Percentiles rank a stretch among this genome's conserved stretches.
phyloP scores from a whole-genome alignment of 2,329 filamentous ascomycete genomes.

The Elsinoe ampelina region DNA sequence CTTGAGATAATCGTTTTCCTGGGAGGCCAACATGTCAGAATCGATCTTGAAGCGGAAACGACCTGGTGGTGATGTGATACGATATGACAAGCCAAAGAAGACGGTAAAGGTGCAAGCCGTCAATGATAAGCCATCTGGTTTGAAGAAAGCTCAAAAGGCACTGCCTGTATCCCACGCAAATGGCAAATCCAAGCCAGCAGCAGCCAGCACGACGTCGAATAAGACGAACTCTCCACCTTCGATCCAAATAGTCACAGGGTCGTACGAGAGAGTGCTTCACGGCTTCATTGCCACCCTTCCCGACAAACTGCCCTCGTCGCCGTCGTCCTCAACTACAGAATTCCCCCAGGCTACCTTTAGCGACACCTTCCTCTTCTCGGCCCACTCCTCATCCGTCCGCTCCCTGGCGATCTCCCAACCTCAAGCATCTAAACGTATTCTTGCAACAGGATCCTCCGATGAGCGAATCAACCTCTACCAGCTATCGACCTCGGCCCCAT shows the following conservation, averaged over 20 bases:
- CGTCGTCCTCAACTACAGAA: conserved; percentile 18
- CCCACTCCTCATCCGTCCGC: conserved; percentile 81
- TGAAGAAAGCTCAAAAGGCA: background rate
- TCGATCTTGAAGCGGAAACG: conserved; percentile 5
- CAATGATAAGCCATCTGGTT: background rate
- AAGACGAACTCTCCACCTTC: background rate
- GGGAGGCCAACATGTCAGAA: background rate
- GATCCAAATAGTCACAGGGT: conserved; percentile 77
- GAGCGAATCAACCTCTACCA: conserved; percentile 93
- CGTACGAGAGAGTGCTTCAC: conserved; percentile 88
- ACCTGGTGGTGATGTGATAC: background rate
- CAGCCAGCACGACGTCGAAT: background rate
- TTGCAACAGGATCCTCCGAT: conserved; percentile 87
- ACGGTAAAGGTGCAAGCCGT: conserved; percentile 1
- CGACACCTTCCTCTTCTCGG: conserved; percentile 92
- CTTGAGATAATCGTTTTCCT: background rate
- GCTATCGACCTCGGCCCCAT: conserved; percentile 50
- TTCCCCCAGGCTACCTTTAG: conserved; percentile 53
- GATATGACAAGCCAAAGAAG: background rate
- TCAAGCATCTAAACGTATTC: conserved; percentile 63
- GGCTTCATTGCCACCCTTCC: conserved; percentile 72
- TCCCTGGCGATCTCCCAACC: conserved; percentile 78
- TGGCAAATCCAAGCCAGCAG: background rate
- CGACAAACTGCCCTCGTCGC: conserved; percentile 22
- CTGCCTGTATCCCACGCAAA: background rate